Conservation (phyloP, 2,329 filamentous ascomycete genomes). For the Colletotrichum sp. region DNA sequence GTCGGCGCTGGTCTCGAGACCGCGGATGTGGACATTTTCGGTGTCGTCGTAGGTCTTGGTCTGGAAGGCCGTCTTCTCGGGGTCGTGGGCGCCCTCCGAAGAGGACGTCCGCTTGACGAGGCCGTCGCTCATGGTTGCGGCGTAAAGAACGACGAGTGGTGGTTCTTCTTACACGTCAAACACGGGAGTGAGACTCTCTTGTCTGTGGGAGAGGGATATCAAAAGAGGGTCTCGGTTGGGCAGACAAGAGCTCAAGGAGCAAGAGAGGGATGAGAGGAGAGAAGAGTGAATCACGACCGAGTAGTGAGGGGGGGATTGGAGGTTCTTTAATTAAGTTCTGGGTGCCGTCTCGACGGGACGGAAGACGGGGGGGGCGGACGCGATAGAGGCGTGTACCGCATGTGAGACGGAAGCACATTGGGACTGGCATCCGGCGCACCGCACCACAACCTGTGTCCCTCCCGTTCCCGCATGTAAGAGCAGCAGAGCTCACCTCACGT, state of each 20-base stretch:
- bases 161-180: not conserved
- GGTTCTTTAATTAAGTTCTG: slow-evolving; percentile 14
- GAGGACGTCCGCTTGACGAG: slow-evolving; percentile 33
- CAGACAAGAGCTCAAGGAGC: slow-evolving; percentile 6
- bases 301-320: not conserved
- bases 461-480: not conserved
- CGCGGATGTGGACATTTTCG: slow-evolving; percentile 44
- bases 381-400: not conserved
- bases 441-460: not conserved
- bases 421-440: not conserved
- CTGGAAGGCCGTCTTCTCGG: slow-evolving; percentile 28
- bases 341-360: not conserved
- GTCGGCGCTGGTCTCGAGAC: slow-evolving; percentile 53
- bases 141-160: not conserved
- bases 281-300: not conserved
- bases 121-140: slow-evolving; percentile 24
- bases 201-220: not conserved
- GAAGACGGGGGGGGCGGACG: not conserved
- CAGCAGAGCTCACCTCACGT: not conserved
- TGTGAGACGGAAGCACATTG: slow-evolving; percentile 2
- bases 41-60: slow-evolving; percentile 24
- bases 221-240: not conserved
- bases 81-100: slow-evolving; percentile 26
- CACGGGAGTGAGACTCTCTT: not conserved
- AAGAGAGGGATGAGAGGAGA: slow-evolving; percentile 7